phyloP scores from a whole-genome alignment of 2,329 filamentous ascomycete genomes.

The Calonectria pseudoturangicola region DNA sequence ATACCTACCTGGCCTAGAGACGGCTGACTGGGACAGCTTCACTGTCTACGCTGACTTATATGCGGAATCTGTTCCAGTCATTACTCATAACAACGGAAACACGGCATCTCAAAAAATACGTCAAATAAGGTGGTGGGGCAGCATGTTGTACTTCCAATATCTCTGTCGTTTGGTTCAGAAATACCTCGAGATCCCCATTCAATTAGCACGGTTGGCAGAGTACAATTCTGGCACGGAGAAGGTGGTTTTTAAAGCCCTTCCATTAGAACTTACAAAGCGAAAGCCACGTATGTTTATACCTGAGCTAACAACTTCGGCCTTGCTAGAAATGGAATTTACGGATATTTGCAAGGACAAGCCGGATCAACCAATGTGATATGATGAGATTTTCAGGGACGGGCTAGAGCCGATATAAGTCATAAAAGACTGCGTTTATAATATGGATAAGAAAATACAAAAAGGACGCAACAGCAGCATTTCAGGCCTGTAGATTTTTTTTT shows the following conservation, averaged over 20 bases:
- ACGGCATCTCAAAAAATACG: constrained; percentile 36
- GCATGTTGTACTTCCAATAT: constrained; percentile 46
- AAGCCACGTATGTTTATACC: not conserved
- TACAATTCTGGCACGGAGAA: constrained; percentile 5
- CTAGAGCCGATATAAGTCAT: constrained; percentile 1
- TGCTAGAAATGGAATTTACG: constrained; percentile 14
- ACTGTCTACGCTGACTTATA: constrained; percentile 46
- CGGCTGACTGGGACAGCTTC: constrained; percentile 43
- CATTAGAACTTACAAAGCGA: constrained; percentile 16
- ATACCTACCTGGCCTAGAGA: not conserved
- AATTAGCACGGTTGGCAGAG: not conserved
- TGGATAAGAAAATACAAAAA: too few relatives aligned
- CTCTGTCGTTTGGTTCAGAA: constrained; percentile 25
- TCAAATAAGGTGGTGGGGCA: constrained; percentile 39
- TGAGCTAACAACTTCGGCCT: not conserved
- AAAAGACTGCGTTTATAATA: too few relatives aligned
- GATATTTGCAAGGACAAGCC: constrained; percentile 1
- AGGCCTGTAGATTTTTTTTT: too few relatives aligned
- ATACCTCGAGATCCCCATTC: constrained; percentile 7
- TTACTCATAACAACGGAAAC: constrained; percentile 47
- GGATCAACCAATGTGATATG: not conserved
- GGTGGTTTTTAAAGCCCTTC: not conserved
- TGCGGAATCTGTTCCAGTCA: constrained; percentile 42
- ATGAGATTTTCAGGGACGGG: constrained; percentile 13
- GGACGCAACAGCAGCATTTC: too few relatives aligned